Percentiles rank a stretch among this genome's conserved stretches.
Conservation (phyloP, 371 early-diverging fungal genomes). For the Rhizopus arrhizus region DNA sequence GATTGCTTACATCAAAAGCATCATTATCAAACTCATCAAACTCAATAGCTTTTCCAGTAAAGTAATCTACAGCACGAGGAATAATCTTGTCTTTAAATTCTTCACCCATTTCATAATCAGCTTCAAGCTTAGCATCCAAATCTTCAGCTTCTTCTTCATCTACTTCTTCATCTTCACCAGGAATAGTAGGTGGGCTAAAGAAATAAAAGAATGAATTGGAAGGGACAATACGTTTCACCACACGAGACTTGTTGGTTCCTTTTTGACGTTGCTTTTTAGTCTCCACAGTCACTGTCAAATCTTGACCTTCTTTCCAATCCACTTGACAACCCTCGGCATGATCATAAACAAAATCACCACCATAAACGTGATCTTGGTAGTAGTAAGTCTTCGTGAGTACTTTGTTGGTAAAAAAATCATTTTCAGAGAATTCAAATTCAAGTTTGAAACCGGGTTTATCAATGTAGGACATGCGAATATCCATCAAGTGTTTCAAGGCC, state of each 20-base stretch:
- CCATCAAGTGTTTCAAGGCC: conserved; percentile 79
- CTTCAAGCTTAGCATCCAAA: conserved; percentile 81
- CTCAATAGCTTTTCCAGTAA: conserved; percentile 94
- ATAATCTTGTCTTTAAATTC: conserved; percentile 94
- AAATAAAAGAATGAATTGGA: conserved; percentile 94
- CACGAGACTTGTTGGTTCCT: conserved; percentile 96
- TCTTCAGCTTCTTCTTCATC: conserved; percentile 78
- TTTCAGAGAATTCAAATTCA: conserved; percentile 87
- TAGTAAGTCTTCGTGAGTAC: conserved; percentile 90
- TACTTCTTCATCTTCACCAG: conserved; percentile 73
- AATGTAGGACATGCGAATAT: conserved; percentile 84
- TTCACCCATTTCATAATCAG: conserved; percentile 95
- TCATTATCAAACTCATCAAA: conserved; percentile 68
- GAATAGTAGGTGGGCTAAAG: conserved; percentile 85
- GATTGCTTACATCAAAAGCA: conserved; percentile 65
- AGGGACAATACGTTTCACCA: conserved; percentile 93
- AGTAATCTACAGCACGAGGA: conserved; percentile 96
- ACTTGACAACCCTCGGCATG: conserved; percentile 88
- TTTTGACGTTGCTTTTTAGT: conserved; percentile 98
- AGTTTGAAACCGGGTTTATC: conserved; percentile 89
- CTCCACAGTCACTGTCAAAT: conserved; percentile 88
- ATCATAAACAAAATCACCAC: conserved; percentile 85
- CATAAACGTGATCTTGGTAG: conserved; percentile 72
- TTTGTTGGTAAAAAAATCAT: conserved; percentile 87
- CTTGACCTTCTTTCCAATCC: conserved; percentile 95